phyloP scores from a whole-genome alignment of 345 rosid species.

The Murraya koenigii region DNA sequence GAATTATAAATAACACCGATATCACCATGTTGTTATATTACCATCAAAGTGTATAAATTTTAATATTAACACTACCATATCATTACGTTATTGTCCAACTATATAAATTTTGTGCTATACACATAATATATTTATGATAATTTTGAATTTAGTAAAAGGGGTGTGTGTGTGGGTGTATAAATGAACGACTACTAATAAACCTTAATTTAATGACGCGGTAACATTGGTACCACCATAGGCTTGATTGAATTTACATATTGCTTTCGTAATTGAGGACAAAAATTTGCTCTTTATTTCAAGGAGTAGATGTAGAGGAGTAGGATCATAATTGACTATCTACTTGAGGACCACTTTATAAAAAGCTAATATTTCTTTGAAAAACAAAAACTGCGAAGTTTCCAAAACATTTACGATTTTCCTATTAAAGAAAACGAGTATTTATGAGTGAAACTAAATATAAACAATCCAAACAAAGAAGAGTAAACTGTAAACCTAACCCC shows the following conservation, averaged over 20 bases:
- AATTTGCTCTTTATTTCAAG: not conserved
- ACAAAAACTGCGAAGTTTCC: not conserved
- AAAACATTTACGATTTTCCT: not conserved
- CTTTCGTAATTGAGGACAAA: not conserved
- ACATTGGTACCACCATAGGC: not conserved
- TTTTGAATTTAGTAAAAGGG: too few species aligned
- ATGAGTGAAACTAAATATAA: not conserved
- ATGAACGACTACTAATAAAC: too few species aligned
- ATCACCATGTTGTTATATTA: too few species aligned
- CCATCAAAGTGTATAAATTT: not conserved
- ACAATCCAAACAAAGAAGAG: not conserved
- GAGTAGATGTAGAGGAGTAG: not conserved
- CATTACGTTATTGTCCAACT: too few species aligned
- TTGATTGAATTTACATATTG: not conserved
- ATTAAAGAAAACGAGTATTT: not conserved
- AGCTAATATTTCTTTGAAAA: not conserved
- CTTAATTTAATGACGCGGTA: too few species aligned
- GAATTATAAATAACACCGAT: too few species aligned
- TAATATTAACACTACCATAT: too few species aligned
- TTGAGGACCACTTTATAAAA: not conserved
- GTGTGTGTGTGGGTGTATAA: too few species aligned
- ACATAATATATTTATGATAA: too few species aligned
- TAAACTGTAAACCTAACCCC: too few species aligned
- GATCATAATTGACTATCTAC: not conserved
- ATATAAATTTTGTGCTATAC: too few species aligned